Evolutionary conservation across 2,329 filamentous ascomycete species (phyloP), one percentile per base, ranked within the genome.

Genomic region (Thermothelomyces thermophilus): DNA sequence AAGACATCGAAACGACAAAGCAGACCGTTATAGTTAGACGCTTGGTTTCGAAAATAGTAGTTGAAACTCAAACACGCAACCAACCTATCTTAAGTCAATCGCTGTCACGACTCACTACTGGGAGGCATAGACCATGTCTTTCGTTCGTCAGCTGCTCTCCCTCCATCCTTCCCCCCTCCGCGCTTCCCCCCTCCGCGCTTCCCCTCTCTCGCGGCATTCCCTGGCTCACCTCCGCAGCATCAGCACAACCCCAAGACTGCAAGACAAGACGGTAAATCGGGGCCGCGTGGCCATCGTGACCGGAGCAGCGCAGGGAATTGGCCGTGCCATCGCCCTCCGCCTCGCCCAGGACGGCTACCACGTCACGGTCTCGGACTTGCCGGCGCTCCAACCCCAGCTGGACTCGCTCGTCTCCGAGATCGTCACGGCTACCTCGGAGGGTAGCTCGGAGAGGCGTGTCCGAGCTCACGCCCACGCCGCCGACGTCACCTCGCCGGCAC

Each of bases 321-420:
- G 81, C 41, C 79, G 77, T 58, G 73, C 79, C 17, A 82, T 84
- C 46, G 82, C 81, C 16, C 66, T 83, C 7, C 78, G 82, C 2
- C 72, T 86, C 14, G 82, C 82, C 5, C 66, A 71, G 19, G 83
- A 86, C 54, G 82, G 82, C 47, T 86, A 85, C 66, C 72, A 80
- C 56, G 70, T 87, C 43, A 83, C 79, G 59, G 69, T 86, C 55
- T 85, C 84, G 61, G 82, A 86, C 56, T 67, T 85, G 14, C 56
- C 69, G 24, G 68, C 73, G 13, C 79, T 83, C 55, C 64, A 73
- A 44, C 56, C 72, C 17, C 72, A 82, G 55, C 79, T 84, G 47
- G 64, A 73, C 48, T 53, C 62, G 3, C 65, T 76, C 9, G 79
- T 77, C 1, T 66, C 36, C 35, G 33, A 54, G 13, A 40, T 54